Conservation (phyloP, 176 grass and related monocot genomes). For the Phoenix roebelenii region DNA sequence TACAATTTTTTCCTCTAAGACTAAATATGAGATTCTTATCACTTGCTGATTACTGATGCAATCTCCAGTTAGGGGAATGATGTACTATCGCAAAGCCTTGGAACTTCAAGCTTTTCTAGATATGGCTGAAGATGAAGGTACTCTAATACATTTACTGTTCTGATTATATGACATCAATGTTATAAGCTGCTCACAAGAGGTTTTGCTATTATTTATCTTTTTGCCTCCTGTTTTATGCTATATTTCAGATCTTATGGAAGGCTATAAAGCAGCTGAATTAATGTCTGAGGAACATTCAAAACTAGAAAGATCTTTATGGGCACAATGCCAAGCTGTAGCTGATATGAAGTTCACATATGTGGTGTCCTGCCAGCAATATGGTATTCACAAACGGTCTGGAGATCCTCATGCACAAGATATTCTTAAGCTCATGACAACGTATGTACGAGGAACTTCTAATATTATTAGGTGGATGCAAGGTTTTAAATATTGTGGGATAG, state of each 20-base stretch:
- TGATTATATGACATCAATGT: background rate
- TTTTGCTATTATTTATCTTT: slow-evolving; percentile 12
- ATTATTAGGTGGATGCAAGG: slow-evolving; percentile 12
- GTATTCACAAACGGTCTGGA: slow-evolving; percentile 84
- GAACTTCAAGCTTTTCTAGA: slow-evolving; percentile 91
- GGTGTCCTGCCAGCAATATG: slow-evolving; percentile 95
- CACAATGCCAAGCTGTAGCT: slow-evolving; percentile 75
- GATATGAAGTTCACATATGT: slow-evolving; percentile 98
- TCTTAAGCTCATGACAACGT: slow-evolving; percentile 85
- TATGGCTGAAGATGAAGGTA: slow-evolving; percentile 85
- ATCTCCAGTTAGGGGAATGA: slow-evolving; percentile 87
- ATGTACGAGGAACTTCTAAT: slow-evolving; percentile 16
- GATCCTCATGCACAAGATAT: slow-evolving; percentile 67
- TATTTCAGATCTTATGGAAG: slow-evolving; percentile 80
- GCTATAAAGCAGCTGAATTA: slow-evolving; percentile 73
- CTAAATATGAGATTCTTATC: no score
- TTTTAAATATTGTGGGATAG: background rate
- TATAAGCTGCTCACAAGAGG: slow-evolving; percentile 6
- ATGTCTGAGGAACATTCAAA: slow-evolving; percentile 59
- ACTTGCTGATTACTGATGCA: background rate
- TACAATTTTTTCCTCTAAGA: no score
- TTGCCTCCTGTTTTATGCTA: background rate
- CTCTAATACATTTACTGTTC: background rate
- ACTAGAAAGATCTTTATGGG: slow-evolving; percentile 41
- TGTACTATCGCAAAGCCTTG: slow-evolving; percentile 96